Percentiles rank a stretch among this genome's conserved stretches.
These are phyloP conservation scores for Pseudocercospora ulei DNA, from an alignment of 2,329 filamentous ascomycete species.

Conservation along the genomic window DNA sequence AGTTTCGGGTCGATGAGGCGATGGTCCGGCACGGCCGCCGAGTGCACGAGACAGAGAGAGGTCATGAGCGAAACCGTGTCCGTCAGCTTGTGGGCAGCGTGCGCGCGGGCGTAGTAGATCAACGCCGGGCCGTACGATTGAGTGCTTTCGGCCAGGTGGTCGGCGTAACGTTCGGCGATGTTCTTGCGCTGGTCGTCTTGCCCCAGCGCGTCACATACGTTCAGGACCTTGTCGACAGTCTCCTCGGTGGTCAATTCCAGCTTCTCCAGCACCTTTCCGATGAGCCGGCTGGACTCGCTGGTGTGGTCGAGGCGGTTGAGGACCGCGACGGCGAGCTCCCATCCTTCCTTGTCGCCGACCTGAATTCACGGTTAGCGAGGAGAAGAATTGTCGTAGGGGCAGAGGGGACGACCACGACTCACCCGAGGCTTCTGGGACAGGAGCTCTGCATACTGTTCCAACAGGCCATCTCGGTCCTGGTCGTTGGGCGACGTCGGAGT, in stretches of 20 bases:
- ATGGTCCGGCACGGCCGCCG: slow-evolving; percentile 63
- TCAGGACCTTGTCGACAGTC: slow-evolving; percentile 73
- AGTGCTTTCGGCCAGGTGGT: slow-evolving; percentile 62
- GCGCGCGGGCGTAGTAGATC: slow-evolving; percentile 82
- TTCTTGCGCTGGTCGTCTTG: slow-evolving; percentile 69
- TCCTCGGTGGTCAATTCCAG: slow-evolving; percentile 61
- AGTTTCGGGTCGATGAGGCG: slow-evolving; percentile 65
- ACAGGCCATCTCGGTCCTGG: slow-evolving; percentile 74
- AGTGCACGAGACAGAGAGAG: slow-evolving; percentile 77
- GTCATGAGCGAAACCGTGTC: slow-evolving; percentile 79
- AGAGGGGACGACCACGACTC: neutral
- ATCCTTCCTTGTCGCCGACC: slow-evolving; percentile 50
- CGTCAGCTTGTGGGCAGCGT: slow-evolving; percentile 66
- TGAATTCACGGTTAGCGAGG: slow-evolving; percentile 19
- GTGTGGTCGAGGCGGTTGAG: slow-evolving; percentile 70
- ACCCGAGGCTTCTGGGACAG: slow-evolving; percentile 38
- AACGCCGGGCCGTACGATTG: slow-evolving; percentile 65
- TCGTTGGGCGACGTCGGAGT: slow-evolving; percentile 49
- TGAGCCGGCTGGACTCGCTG: slow-evolving; percentile 59
- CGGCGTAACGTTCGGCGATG: slow-evolving; percentile 78
- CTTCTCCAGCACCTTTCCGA: slow-evolving; percentile 61
- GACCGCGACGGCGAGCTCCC: slow-evolving; percentile 79
- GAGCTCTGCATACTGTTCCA: slow-evolving; percentile 65
- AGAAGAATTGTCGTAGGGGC: too few relatives aligned
- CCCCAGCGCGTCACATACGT: slow-evolving; percentile 65